phyloP scores from a whole-genome alignment of 495 filamentous ascomycete species.

The Chlorociboria aeruginascens region DNA sequence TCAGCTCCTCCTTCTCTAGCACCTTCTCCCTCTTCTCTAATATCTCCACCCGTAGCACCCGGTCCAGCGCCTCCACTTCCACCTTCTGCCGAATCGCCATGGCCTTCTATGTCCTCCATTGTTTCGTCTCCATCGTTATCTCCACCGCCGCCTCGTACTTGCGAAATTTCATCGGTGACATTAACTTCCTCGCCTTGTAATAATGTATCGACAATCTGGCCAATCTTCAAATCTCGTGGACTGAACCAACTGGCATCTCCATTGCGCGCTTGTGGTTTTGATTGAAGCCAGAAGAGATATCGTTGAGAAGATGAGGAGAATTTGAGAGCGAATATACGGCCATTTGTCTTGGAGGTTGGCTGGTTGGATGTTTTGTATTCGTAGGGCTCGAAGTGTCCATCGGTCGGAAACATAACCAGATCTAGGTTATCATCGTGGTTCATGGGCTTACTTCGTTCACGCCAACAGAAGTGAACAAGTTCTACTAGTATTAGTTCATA shows the following conservation, averaged over 20 bases:
- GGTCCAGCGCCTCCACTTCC: constrained; percentile 70
- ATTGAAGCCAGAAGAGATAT: constrained; percentile 94
- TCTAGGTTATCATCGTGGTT: constrained; percentile 60
- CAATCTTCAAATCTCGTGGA: constrained; percentile 66
- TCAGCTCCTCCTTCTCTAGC: constrained; percentile 87
- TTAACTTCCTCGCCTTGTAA: constrained; percentile 87
- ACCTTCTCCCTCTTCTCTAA: constrained; percentile 78
- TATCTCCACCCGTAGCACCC: constrained; percentile 78
- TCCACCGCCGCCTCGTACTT: constrained; percentile 37
- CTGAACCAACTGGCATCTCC: constrained; percentile 72
- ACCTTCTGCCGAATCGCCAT: constrained; percentile 43
- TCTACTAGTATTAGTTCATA: constrained; percentile 34
- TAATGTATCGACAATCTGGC: constrained; percentile 70
- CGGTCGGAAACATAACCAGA: constrained; percentile 80
- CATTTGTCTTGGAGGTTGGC: constrained; percentile 57
- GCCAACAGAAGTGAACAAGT: constrained; percentile 95
- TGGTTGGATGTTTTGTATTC: constrained; percentile 35
- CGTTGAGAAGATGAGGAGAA: constrained; percentile 87
- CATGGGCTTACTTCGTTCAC: constrained; percentile 43
- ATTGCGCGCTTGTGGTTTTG: constrained; percentile 61
- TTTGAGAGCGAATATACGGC: constrained; percentile 86
- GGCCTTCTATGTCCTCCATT: constrained; percentile 74
- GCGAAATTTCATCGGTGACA: constrained; percentile 61
- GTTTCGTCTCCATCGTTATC: constrained; percentile 58
- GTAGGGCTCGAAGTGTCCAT: constrained; percentile 78